Evolutionary conservation across 805 yeast genomes (phyloP).

Genomic region (Candida chilensis): DNA sequence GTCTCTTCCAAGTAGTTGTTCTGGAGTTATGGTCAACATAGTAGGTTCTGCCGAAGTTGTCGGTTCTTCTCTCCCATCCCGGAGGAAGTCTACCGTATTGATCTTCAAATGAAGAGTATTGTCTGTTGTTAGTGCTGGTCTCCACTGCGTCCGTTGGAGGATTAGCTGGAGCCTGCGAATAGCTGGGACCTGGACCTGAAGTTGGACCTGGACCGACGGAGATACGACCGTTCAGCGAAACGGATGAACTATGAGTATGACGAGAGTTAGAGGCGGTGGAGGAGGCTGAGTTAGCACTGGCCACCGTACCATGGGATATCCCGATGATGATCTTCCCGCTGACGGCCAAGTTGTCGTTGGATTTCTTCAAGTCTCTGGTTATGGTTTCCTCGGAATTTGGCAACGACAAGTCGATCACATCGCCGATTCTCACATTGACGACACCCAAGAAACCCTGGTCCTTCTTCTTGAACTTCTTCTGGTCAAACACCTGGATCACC

Average conservation of each 20-base stretch:
- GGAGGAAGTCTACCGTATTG: constrained; percentile 94
- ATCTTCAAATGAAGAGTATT: constrained; percentile 91
- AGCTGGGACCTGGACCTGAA: constrained; percentile 5
- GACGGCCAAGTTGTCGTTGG: constrained; percentile 89
- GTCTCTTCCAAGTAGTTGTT: constrained; percentile 99
- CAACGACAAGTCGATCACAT: constrained; percentile 63
- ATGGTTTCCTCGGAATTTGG: constrained; percentile 66
- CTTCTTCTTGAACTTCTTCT: constrained; percentile 93
- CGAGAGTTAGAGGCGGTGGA: too few species aligned
- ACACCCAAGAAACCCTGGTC: constrained; percentile 98
- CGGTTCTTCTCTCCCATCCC: constrained; percentile 99
- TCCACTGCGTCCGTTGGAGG: constrained; percentile 7
- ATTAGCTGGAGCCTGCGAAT: constrained; percentile 5
- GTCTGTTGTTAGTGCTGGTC: constrained; percentile 32
- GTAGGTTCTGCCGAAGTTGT: constrained; percentile 93
- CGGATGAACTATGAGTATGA: too few species aligned
- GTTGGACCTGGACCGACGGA: constrained; percentile 2
- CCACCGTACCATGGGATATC: constrained; percentile 35
- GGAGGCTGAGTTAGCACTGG: constrained; percentile 3
- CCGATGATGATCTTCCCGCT: constrained; percentile 85
- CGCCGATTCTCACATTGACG: constrained; percentile 83
- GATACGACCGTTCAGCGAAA: not conserved
- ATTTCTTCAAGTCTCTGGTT: constrained; percentile 84
- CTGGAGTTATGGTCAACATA: constrained; percentile 97
- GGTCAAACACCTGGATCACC: constrained; percentile 93